Conservation (phyloP, 495 filamentous ascomycete species). For the Neurospora sp. region DNA sequence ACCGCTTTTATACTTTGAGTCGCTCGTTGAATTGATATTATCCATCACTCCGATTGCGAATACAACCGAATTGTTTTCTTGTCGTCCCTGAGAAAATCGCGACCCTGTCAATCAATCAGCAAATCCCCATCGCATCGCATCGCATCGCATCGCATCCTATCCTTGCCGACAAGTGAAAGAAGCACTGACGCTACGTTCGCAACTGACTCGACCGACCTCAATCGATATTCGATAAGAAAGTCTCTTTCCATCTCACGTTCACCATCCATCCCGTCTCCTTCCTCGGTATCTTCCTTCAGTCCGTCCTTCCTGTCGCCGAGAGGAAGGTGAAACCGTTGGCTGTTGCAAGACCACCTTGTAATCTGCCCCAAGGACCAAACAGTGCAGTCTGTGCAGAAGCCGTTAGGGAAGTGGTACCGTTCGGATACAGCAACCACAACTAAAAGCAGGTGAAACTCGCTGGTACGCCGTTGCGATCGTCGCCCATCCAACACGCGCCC, state of each 20-base stretch:
- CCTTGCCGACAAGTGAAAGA: not conserved
- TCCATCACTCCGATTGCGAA: not conserved
- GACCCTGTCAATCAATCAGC: not conserved
- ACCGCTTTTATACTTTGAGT: not conserved
- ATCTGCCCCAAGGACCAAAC: not conserved
- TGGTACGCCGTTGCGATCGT: not conserved
- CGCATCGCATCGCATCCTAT: not conserved
- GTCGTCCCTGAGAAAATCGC: not conserved
- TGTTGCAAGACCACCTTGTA: not conserved
- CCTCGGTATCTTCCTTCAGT: not conserved
- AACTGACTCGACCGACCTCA: not conserved
- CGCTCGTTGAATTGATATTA: not conserved
- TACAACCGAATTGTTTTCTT: not conserved
- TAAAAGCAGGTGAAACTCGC: not conserved
- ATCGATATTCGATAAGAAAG: not conserved
- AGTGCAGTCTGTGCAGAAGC: not conserved
- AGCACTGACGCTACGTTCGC: not conserved
- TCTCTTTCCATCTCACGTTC: not conserved
- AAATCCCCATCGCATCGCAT: not conserved
- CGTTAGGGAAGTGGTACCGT: not conserved
- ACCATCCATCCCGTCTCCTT: not conserved
- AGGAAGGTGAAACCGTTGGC: not conserved
- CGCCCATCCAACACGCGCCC: not conserved
- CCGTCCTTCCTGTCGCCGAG: not conserved
- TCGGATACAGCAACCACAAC: not conserved